These are phyloP conservation scores for Mucor plumbeus DNA, from an alignment of 371 early-diverging fungal species.

Conservation along the genomic window DNA sequence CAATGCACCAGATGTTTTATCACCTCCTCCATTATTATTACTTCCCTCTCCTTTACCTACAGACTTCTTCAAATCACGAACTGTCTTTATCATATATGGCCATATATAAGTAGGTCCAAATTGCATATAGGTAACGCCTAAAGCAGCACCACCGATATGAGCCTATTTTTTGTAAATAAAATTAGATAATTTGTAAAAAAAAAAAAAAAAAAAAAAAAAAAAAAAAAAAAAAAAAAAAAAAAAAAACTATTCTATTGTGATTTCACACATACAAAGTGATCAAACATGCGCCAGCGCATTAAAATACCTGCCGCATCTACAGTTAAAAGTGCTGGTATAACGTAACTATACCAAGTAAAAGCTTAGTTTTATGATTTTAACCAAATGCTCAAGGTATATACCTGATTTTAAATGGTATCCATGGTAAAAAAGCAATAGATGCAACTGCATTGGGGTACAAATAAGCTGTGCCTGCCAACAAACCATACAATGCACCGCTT, in stretches of 20 bases:
- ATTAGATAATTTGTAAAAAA: background rate
- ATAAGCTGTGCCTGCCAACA: slow-evolving; percentile 59
- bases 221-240: too few species aligned
- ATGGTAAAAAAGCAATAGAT: slow-evolving; percentile 71
- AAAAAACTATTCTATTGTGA: background rate
- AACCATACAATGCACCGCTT: slow-evolving; percentile 75
- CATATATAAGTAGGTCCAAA: slow-evolving; percentile 57
- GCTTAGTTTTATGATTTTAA: too few species aligned
- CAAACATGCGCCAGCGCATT: slow-evolving; percentile 62
- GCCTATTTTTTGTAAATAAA: slow-evolving; percentile 38
- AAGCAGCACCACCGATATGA: slow-evolving; percentile 62
- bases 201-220: too few species aligned
- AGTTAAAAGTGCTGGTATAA: slow-evolving; percentile 59
- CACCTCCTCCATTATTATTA: slow-evolving; percentile 9
- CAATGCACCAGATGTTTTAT: slow-evolving; percentile 9
- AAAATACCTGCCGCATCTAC: slow-evolving; percentile 66
- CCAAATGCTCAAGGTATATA: slow-evolving; percentile 10
- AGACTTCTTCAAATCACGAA: slow-evolving; percentile 21
- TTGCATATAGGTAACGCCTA: slow-evolving; percentile 54
- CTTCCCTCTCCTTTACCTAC: slow-evolving; percentile 6
- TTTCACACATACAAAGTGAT: slow-evolving; percentile 62
- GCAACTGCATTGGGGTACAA: slow-evolving; percentile 64
- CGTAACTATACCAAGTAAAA: slow-evolving; percentile 26
- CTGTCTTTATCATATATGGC: slow-evolving; percentile 38
- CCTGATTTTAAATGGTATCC: slow-evolving; percentile 66